A percentile compares a stretch with the other conserved stretches of the same genome.
phyloP scores from a whole-genome alignment of 371 early-diverging fungal genomes.

The Syncephalastrum contaminatum region DNA sequence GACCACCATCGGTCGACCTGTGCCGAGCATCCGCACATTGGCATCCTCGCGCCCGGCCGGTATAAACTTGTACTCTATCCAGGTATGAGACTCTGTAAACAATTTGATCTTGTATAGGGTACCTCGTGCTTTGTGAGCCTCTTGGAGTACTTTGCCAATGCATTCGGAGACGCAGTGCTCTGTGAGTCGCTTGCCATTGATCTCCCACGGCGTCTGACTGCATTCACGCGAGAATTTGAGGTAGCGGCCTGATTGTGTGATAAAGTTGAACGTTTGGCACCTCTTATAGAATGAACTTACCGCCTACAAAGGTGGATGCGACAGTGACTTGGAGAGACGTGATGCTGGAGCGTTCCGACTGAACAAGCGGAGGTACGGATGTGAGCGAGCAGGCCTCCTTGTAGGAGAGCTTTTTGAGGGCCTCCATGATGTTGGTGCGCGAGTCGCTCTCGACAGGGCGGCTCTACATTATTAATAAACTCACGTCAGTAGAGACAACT shows the following conservation, averaged over 20 bases:
- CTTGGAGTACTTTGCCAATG: constrained; percentile 60
- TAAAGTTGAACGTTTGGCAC: neutral
- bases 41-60: constrained; percentile 96
- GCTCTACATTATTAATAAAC: neutral
- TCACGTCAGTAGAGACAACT: no score
- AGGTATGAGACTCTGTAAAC: no score
- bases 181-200: constrained; percentile 69
- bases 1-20: constrained; percentile 93
- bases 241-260: constrained; percentile 68
- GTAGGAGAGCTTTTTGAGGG: constrained; percentile 48
- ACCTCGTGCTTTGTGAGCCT: constrained; percentile 53
- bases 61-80: constrained; percentile 72
- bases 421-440: constrained; percentile 52
- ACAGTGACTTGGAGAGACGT: constrained; percentile 40
- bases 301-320: constrained; percentile 55
- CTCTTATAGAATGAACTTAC: constrained; percentile 8
- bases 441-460: constrained; percentile 28
- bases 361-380: constrained; percentile 46
- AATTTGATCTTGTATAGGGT: neutral
- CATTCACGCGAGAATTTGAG: constrained; percentile 81
- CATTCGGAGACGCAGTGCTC: constrained; percentile 84
- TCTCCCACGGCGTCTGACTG: constrained; percentile 87
- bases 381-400: constrained; percentile 50
- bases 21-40: constrained; percentile 95
- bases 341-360: constrained; percentile 30